phyloP scores from a whole-genome alignment of 768 basidiomycete species.

The Phanerochaete sordida region DNA sequence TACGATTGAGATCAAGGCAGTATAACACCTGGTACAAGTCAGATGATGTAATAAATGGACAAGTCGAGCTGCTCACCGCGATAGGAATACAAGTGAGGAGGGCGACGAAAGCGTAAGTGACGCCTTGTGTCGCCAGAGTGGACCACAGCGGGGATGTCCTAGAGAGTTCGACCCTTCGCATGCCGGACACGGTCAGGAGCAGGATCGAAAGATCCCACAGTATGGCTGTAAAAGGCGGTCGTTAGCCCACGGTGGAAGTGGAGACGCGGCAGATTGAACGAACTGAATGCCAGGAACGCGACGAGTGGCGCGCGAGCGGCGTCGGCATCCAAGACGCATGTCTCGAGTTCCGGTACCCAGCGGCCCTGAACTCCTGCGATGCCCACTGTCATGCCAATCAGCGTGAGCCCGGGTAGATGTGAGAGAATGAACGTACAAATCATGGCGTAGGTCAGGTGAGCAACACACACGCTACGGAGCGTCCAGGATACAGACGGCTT shows the following conservation, averaged over 20 bases:
- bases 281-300: slow-evolving; percentile 9
- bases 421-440: neutral
- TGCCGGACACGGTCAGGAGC: slow-evolving; percentile 6
- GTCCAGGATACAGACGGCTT: neutral
- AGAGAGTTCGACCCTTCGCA: slow-evolving; percentile 1
- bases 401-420: neutral
- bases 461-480: neutral
- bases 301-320: neutral
- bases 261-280: neutral
- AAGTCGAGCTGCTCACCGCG: neutral
- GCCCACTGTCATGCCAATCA: neutral
- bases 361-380: neutral
- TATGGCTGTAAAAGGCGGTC: slow-evolving; percentile 8
- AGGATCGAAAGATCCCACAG: slow-evolving; percentile 12
- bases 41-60: no score
- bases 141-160: neutral
- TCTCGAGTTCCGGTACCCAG: neutral
- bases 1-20: slow-evolving; percentile 10
- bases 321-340: neutral
- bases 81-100: slow-evolving; percentile 6
- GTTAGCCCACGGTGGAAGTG: neutral
- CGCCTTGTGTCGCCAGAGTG: neutral
- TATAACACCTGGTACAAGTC: neutral
- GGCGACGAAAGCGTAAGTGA: neutral
- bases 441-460: neutral